Conservation (phyloP, 2,329 filamentous ascomycete species). For the Phialemoniopsis sp. region DNA sequence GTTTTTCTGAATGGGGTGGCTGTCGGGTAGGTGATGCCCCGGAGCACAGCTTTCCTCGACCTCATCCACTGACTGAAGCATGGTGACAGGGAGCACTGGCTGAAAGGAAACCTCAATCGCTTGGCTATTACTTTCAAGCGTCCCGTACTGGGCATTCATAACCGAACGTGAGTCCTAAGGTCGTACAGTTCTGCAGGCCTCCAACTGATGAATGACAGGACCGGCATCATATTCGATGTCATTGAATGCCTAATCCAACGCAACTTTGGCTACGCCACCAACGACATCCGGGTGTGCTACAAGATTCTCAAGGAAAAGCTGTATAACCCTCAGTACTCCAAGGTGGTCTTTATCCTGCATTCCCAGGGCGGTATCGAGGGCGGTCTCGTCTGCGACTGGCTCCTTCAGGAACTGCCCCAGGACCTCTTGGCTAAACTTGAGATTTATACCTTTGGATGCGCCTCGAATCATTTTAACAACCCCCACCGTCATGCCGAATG, state of each 20-base stretch:
- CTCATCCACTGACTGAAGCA: conserved; percentile 2
- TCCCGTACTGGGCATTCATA: conserved; percentile 69
- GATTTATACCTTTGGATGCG: conserved; percentile 74
- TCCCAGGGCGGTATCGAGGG: conserved; percentile 76
- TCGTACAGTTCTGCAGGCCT: background rate
- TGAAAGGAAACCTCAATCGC: conserved; percentile 67
- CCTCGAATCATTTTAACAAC: conserved; percentile 80
- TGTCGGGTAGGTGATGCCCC: conserved; percentile 41
- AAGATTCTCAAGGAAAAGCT: conserved; percentile 59
- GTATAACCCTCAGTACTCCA: conserved; percentile 56
- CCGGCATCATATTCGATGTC: conserved; percentile 71
- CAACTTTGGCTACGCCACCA: conserved; percentile 67
- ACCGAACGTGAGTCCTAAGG: conserved; percentile 48
- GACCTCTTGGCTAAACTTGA: conserved; percentile 65
- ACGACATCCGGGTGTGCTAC: conserved; percentile 61
- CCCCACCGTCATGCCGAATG: conserved; percentile 51
- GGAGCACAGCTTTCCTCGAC: background rate
- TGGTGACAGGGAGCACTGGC: conserved; percentile 53
- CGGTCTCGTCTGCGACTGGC: conserved; percentile 70
- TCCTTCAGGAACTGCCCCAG: conserved; percentile 66
- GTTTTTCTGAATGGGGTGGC: conserved; percentile 76
- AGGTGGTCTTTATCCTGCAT: conserved; percentile 71
- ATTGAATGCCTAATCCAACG: conserved; percentile 75
- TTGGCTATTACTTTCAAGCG: conserved; percentile 69
- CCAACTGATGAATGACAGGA: conserved; percentile 6